Evolutionary conservation across 202 grass and related monocot genomes (phyloP).

Genomic region (Miscanthus sacchariflorus): DNA sequence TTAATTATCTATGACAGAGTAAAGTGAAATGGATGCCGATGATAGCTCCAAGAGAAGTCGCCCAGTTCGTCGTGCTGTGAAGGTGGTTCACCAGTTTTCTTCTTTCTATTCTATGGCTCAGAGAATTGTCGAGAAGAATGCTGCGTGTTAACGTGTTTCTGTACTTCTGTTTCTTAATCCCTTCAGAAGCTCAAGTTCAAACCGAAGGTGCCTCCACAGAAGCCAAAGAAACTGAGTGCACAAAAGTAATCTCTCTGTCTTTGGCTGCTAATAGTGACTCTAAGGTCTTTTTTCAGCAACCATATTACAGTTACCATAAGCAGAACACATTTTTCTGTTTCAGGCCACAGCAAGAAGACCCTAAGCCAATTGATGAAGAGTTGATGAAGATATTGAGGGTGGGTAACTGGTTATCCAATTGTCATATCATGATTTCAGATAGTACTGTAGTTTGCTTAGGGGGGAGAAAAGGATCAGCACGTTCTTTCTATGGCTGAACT

Average conservation of each 20-base stretch:
- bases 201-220: conserved; percentile 58
- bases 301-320: background rate
- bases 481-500: conserved; percentile 22
- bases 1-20: conserved; percentile 15
- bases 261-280: background rate
- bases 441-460: background rate
- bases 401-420: conserved; percentile 37
- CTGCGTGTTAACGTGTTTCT: background rate
- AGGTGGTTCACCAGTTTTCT: conserved; percentile 31
- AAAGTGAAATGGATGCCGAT: conserved; percentile 35
- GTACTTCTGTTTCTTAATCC: background rate
- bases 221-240: conserved; percentile 35
- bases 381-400: conserved; percentile 63
- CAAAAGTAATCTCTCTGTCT: conserved; percentile 39
- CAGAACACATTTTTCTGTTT: conserved; percentile 1
- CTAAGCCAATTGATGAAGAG: conserved; percentile 54
- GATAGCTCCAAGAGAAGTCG: conserved; percentile 26
- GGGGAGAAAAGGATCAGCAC: background rate
- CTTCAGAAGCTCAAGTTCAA: conserved; percentile 67
- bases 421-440: conserved; percentile 24
- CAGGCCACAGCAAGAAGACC: conserved; percentile 50
- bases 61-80: conserved; percentile 34
- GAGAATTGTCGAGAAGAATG: background rate
- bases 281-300: background rate
- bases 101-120: background rate